These are phyloP conservation scores for Cladosporium sp. DNA, from an alignment of 2,329 filamentous ascomycete genomes.

Conservation along the genomic window DNA sequence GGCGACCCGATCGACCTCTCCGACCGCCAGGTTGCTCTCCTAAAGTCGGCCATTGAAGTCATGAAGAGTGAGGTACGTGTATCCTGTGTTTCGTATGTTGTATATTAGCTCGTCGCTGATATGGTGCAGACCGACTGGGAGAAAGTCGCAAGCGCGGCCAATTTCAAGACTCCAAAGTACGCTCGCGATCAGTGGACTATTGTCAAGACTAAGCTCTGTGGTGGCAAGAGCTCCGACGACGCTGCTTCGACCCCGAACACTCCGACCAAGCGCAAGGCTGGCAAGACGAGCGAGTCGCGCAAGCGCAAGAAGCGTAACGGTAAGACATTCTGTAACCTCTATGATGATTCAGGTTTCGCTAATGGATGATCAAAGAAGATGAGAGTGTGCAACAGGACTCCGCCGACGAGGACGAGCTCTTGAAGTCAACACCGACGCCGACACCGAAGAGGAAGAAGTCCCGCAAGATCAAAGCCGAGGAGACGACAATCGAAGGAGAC, in stretches of 20 bases:
- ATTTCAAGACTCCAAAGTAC: slow-evolving; percentile 19
- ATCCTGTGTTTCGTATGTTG: not conserved
- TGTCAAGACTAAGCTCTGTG: slow-evolving; percentile 18
- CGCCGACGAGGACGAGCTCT: not conserved
- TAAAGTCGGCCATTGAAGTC: slow-evolving; percentile 16
- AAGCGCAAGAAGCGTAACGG: slow-evolving; percentile 13
- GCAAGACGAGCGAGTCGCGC: not conserved
- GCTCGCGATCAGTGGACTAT: slow-evolving; percentile 21
- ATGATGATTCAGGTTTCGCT: not conserved
- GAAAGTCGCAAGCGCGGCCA: slow-evolving; percentile 15
- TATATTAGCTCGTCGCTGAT: not conserved
- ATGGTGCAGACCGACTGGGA: slow-evolving; percentile 20
- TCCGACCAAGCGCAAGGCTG: slow-evolving; percentile 8
- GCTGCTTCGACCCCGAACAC: not conserved
- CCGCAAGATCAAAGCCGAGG: not conserved
- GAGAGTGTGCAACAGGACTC: not conserved
- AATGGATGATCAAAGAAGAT: not conserved
- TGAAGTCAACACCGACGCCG: not conserved
- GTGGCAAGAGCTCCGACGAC: not conserved
- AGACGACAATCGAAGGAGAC: not conserved
- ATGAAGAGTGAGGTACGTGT: slow-evolving; percentile 17
- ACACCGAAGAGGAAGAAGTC: slow-evolving; percentile 5
- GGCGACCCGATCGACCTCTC: slow-evolving; percentile 15
- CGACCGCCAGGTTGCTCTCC: slow-evolving; percentile 19
- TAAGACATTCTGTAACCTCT: not conserved